These are phyloP conservation scores for Candida sp. DNA, from an alignment of 1,139 yeast species.

Conservation along the genomic window DNA sequence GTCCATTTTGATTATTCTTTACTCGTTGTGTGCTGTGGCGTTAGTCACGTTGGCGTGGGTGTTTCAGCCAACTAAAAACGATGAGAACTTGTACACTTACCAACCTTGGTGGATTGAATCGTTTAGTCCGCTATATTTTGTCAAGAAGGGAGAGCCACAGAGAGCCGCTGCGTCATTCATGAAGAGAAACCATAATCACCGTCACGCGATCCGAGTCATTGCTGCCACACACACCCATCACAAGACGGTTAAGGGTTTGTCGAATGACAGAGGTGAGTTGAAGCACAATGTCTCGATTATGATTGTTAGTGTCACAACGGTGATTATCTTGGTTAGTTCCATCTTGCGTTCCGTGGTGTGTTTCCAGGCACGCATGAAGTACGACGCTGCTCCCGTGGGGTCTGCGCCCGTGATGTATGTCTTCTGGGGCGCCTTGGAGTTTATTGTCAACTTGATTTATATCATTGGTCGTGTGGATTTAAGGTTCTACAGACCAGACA, in stretches of 20 bases:
- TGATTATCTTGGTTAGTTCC: constrained; percentile 59
- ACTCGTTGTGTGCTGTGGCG: constrained; percentile 56
- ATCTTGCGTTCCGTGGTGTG: constrained; percentile 60
- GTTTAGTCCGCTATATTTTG: constrained; percentile 58
- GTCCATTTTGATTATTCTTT: constrained; percentile 58
- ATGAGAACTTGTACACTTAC: constrained; percentile 58
- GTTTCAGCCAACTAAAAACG: constrained; percentile 59
- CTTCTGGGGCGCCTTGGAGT: constrained; percentile 66
- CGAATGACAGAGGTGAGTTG: constrained; percentile 48
- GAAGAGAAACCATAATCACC: constrained; percentile 50
- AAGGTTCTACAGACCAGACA: constrained; percentile 80
- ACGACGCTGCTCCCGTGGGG: constrained; percentile 24
- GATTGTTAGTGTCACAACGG: constrained; percentile 54
- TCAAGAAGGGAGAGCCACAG: constrained; percentile 48
- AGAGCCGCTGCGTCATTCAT: constrained; percentile 57
- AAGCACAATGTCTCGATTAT: constrained; percentile 53
- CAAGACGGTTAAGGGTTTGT: constrained; percentile 46
- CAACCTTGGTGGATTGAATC: constrained; percentile 86
- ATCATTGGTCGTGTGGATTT: constrained; percentile 70
- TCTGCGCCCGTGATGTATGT: constrained; percentile 66
- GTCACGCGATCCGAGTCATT: constrained; percentile 56
- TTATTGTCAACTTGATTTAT: constrained; percentile 56
- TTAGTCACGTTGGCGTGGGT: constrained; percentile 57
- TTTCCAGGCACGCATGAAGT: constrained; percentile 41
- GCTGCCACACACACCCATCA: constrained; percentile 50